Percentiles rank a stretch among this genome's conserved stretches.
phyloP scores from a whole-genome alignment of 2,329 filamentous ascomycete genomes.

The Fusarium illudens region DNA sequence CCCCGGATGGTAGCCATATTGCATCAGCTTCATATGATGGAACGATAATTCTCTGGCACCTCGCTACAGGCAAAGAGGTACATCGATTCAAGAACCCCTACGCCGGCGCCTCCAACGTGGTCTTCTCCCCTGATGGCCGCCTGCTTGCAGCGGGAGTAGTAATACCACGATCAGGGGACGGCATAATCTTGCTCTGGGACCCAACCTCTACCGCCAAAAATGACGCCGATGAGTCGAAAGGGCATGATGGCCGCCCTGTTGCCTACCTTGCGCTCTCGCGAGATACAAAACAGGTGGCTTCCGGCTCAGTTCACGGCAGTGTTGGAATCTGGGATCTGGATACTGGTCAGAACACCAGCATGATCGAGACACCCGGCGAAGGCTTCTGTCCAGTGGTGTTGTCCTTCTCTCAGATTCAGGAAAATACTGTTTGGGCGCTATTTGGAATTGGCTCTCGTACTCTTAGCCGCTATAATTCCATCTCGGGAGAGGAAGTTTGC shows the following conservation, averaged over 20 bases:
- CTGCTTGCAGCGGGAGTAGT: neutral
- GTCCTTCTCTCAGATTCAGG: neutral
- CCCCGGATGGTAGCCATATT: neutral
- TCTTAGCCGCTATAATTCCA: neutral
- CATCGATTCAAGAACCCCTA: neutral
- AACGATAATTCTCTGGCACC: neutral
- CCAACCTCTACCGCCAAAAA: too few relatives aligned
- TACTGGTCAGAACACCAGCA: neutral
- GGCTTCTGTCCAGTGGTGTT: neutral
- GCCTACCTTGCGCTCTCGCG: neutral
- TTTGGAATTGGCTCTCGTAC: fast-evolving
- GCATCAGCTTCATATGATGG: neutral
- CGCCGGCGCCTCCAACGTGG: neutral
- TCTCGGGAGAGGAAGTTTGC: neutral
- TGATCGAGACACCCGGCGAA: neutral
- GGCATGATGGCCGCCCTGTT: neutral
- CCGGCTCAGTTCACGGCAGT: neutral
- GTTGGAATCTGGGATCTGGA: neutral
- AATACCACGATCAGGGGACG: neutral
- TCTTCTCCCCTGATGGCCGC: neutral
- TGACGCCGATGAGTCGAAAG: neutral
- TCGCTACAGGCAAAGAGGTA: neutral
- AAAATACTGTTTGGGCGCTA: neutral
- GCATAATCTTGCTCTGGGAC: neutral
- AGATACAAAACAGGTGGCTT: neutral